These are phyloP conservation scores for Porpolomopsis calyptriformis DNA, from an alignment of 768 basidiomycete species.

Conservation along the genomic window DNA sequence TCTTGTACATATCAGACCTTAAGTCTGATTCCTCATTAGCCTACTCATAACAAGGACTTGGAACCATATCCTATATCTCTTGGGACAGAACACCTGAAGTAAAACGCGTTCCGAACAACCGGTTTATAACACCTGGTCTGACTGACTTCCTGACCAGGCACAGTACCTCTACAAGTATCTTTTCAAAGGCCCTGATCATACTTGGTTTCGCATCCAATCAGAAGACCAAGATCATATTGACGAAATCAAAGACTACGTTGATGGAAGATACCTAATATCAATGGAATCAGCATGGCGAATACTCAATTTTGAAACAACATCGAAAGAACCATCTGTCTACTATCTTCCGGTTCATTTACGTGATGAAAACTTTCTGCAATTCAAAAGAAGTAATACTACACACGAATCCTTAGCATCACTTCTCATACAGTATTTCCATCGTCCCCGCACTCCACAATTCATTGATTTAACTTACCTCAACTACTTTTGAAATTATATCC, in stretches of 20 bases:
- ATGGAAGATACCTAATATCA: slow-evolving; percentile 5
- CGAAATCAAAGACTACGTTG: slow-evolving; percentile 7
- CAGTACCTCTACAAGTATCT: slow-evolving; percentile 10
- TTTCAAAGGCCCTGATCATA: slow-evolving; percentile 6
- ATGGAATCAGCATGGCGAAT: slow-evolving; percentile 8
- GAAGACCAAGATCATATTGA: not conserved
- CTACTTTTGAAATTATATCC: not conserved
- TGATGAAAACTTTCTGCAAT: not conserved
- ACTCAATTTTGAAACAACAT: slow-evolving; percentile 6
- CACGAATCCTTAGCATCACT: not conserved
- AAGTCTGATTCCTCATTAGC: too few species aligned
- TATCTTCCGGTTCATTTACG: slow-evolving; percentile 5
- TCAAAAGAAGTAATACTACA: not conserved
- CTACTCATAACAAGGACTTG: too few species aligned
- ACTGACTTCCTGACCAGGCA: too few species aligned
- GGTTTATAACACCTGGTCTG: too few species aligned
- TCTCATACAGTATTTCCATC: not conserved
- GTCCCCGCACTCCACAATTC: not conserved
- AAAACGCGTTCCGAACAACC: too few species aligned
- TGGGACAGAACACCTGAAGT: too few species aligned
- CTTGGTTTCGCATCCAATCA: not conserved
- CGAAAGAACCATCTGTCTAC: slow-evolving; percentile 4
- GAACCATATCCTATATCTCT: too few species aligned
- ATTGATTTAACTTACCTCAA: not conserved
- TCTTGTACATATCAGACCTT: too few species aligned